Base-by-base conservation (phyloP, 2,329 filamentous ascomycete species). In the Microdochium bolleyi region DNA sequence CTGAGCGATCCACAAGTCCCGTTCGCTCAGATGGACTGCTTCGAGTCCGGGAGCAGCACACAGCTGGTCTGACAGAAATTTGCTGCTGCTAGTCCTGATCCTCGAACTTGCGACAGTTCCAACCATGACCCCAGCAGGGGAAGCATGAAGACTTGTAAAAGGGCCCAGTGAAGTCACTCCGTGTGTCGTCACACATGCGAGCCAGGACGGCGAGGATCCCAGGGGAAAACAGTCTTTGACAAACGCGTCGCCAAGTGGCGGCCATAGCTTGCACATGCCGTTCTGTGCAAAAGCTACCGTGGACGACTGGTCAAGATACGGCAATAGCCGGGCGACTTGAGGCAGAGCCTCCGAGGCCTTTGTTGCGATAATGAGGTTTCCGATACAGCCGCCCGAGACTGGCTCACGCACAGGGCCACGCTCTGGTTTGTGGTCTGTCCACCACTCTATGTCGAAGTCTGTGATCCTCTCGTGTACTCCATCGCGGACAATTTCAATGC, bases 241-340 rank as follows among this genome's bases (percentile, higher is more conserved):
- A 61, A 80, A 82, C 1, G 63, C 54, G 3, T 60, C 58, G 2
- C 78, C 77, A 50, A 74, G 64, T 8, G 79, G 79, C 24, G 78
- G 78, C 79, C 79, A 82, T 16, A 81, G 65, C 57, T 73, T 76
- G 30, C 88, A 91, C 82, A 96, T 87, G 49, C 92, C 92, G 61
- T 96, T 96, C 61, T 96, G 92, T 24, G 89, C 72, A 61, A 96
- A 88, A 13, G 87, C 76, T n/a, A 96, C 81, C 0, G 88, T 87
- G n/a, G 85, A 89, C 3, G 76, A 68, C 2, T 71, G 67, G 56
- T 83, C 77, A 2, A 84, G 77, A 51, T 95, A 80, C 1, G 79
- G 69, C 7, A 79, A 73, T 14, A 96, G 68, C 19, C 73, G 65
- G 51, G 77, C 74, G 4, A 77, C 69, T 41, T 88, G 85, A 1